These are phyloP conservation scores for Cladosporium austrohemisphaericum DNA, from an alignment of 2,329 filamentous ascomycete species.

Conservation along the genomic window DNA sequence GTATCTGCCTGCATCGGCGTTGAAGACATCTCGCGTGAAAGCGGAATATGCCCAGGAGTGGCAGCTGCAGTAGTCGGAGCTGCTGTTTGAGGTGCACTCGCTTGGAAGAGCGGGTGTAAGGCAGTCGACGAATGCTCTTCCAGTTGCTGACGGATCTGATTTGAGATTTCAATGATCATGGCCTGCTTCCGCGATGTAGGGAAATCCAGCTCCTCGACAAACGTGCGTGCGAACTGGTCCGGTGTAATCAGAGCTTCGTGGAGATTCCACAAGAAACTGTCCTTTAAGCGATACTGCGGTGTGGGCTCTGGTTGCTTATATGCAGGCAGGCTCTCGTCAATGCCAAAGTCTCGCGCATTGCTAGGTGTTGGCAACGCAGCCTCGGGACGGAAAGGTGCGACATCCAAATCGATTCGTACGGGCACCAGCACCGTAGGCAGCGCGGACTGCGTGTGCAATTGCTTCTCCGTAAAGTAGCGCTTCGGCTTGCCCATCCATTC, in stretches of 20 bases:
- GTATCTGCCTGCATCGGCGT: slow-evolving; percentile 36
- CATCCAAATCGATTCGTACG: slow-evolving; percentile 92
- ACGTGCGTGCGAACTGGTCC: slow-evolving; percentile 85
- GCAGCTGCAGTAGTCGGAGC: slow-evolving; percentile 27
- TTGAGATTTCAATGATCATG: slow-evolving; percentile 77
- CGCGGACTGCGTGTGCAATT: slow-evolving; percentile 63
- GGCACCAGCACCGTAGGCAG: slow-evolving; percentile 89
- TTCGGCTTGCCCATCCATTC: slow-evolving; percentile 86
- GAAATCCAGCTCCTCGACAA: slow-evolving; percentile 90
- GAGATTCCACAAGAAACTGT: slow-evolving; percentile 96
- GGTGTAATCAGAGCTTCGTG: slow-evolving; percentile 92
- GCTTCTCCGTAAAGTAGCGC: slow-evolving; percentile 52
- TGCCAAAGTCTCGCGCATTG: slow-evolving; percentile 53
- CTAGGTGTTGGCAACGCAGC: slow-evolving; percentile 62
- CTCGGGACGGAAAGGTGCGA: slow-evolving; percentile 69
- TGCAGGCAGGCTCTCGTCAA: slow-evolving; percentile 70
- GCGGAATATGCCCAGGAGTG: slow-evolving; percentile 35
- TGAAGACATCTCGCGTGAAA: slow-evolving; percentile 51
- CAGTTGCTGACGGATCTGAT: slow-evolving; percentile 88
- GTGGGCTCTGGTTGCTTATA: slow-evolving; percentile 77
- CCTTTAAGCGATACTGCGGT: slow-evolving; percentile 81
- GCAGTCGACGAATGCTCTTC: slow-evolving; percentile 96
- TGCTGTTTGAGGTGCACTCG: slow-evolving; percentile 28
- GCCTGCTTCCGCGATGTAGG: slow-evolving; percentile 62
- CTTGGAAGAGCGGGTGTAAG: slow-evolving; percentile 85